phyloP scores from a whole-genome alignment of 2,329 filamentous ascomycete species.

The Exophiala phaeomuriformis region DNA sequence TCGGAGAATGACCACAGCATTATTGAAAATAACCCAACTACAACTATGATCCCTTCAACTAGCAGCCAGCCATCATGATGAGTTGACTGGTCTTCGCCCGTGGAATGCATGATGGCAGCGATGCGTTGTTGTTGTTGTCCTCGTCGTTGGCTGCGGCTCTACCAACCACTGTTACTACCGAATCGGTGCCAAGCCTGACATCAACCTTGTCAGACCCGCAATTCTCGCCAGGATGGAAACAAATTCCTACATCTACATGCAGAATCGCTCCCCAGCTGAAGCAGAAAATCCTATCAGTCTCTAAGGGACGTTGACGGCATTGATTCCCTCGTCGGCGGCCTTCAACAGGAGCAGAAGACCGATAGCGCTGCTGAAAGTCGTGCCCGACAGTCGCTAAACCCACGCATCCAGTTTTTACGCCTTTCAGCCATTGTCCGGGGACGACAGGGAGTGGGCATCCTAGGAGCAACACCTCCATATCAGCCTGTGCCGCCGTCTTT shows the following conservation, averaged over 20 bases:
- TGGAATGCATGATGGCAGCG: too few relatives aligned
- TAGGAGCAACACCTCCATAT: constrained; percentile 25
- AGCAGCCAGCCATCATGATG: too few relatives aligned
- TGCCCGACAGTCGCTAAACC: constrained; percentile 16
- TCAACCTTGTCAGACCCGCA: constrained; percentile 15
- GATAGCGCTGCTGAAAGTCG: constrained; percentile 3
- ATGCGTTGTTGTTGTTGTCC: neutral
- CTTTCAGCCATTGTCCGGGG: constrained; percentile 20
- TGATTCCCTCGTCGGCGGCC: constrained; percentile 10
- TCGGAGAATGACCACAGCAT: too few relatives aligned
- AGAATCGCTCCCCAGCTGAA: constrained; percentile 16
- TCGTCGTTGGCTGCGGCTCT: neutral
- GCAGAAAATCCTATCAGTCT: constrained; percentile 20
- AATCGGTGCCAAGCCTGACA: constrained; percentile 14
- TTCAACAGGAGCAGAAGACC: constrained; percentile 20
- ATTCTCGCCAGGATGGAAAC: constrained; percentile 10
- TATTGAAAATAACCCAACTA: too few relatives aligned
- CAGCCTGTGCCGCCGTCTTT: constrained; percentile 22
- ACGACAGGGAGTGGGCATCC: constrained; percentile 11
- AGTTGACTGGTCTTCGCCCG: too few relatives aligned
- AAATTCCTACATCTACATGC: constrained; percentile 22
- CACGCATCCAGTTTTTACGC: constrained; percentile 23
- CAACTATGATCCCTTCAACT: too few relatives aligned
- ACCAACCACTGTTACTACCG: neutral
- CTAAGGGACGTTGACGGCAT: constrained; percentile 23